A percentile compares a stretch with the other conserved stretches of the same genome.
phyloP scores from a whole-genome alignment of 768 basidiomycete species.

The Mycena pura region DNA sequence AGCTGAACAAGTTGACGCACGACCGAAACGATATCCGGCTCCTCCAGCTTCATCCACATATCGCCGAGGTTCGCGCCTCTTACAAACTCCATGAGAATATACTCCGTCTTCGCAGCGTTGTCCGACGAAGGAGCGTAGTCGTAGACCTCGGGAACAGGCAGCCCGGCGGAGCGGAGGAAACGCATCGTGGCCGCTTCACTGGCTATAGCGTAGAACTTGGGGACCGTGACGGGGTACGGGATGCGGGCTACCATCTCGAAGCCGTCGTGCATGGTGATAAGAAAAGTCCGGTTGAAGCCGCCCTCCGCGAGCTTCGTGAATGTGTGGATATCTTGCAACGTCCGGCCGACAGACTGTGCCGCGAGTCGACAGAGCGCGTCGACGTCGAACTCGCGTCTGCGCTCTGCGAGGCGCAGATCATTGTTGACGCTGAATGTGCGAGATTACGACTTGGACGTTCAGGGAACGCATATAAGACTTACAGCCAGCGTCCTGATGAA shows the following conservation, averaged over 20 bases:
- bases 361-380: constrained; percentile 50
- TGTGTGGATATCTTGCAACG: constrained; percentile 42
- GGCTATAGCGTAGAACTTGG: constrained; percentile 46
- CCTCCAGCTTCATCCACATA: constrained; percentile 45
- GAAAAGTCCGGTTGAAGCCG: constrained; percentile 48
- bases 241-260: constrained; percentile 49
- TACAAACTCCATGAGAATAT: constrained; percentile 54
- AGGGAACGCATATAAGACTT: constrained; percentile 43
- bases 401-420: constrained; percentile 54
- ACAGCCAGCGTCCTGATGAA: constrained; percentile 51
- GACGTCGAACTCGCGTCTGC: constrained; percentile 48
- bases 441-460: constrained; percentile 38
- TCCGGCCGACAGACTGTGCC: constrained; percentile 47
- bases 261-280: constrained; percentile 43
- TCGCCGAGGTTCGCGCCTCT: constrained; percentile 49
- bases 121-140: constrained; percentile 47
- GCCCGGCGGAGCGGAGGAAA: constrained; percentile 44
- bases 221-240: constrained; percentile 45
- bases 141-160: constrained; percentile 51
- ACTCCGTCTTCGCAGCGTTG: constrained; percentile 50
- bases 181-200: constrained; percentile 56
- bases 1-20: constrained; percentile 52
- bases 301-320: constrained; percentile 54
- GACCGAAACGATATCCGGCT: constrained; percentile 48
- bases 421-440: constrained; percentile 46